Conservation (phyloP, 768 basidiomycete genomes). For the Auriscalpium vulgare region DNA sequence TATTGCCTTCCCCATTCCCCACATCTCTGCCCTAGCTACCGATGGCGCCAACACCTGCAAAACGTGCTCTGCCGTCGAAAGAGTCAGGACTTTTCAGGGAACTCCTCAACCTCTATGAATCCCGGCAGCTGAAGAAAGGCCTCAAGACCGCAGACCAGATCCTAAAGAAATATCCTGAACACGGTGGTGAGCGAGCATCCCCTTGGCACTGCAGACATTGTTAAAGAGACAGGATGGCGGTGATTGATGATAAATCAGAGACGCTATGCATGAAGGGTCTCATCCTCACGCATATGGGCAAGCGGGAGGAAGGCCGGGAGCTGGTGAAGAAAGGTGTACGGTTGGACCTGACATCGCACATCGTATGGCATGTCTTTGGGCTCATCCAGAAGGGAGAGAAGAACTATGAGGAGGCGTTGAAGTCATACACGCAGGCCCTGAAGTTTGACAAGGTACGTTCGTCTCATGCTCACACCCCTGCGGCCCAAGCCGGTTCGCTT, state of each 20-base stretch:
- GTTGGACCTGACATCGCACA: constrained; percentile 80
- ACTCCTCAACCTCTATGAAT: constrained; percentile 80
- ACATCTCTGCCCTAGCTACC: constrained; percentile 12
- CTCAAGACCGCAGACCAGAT: constrained; percentile 89
- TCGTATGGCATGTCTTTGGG: constrained; percentile 97
- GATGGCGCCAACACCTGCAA: constrained; percentile 24
- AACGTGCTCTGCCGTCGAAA: constrained; percentile 67
- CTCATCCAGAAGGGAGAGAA: constrained; percentile 91
- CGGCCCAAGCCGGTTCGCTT: too few species aligned
- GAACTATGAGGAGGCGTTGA: constrained; percentile 90
- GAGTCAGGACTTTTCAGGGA: constrained; percentile 84
- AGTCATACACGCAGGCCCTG: constrained; percentile 86
- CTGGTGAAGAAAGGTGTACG: constrained; percentile 80
- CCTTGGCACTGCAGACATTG: neutral
- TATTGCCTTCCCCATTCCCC: neutral
- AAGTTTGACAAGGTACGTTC: constrained; percentile 75
- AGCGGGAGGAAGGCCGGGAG: constrained; percentile 73
- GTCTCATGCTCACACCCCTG: neutral
- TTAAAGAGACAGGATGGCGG: constrained; percentile 4
- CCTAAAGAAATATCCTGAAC: constrained; percentile 90
- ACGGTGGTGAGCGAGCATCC: constrained; percentile 78
- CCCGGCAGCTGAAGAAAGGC: constrained; percentile 81
- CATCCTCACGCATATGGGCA: constrained; percentile 70
- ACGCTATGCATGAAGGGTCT: constrained; percentile 96
- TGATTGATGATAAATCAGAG: constrained; percentile 41